phyloP scores from a whole-genome alignment of 2,329 filamentous ascomycete genomes.

The Fusarium heterosporum region DNA sequence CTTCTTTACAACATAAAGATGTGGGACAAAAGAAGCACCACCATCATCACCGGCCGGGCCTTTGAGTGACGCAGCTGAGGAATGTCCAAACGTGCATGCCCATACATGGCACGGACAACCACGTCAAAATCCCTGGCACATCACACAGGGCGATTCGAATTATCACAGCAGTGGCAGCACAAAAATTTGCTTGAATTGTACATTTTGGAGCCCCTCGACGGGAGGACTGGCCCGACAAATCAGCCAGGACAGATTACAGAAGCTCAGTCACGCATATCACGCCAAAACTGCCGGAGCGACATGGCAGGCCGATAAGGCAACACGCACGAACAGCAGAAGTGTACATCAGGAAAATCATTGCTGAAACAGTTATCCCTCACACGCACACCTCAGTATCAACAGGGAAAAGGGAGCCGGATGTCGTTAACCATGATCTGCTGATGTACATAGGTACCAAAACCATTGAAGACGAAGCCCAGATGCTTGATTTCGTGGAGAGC shows the following conservation, averaged over 20 bases:
- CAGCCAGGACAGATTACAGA: conserved; percentile 15
- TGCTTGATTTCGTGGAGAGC: conserved; percentile 32
- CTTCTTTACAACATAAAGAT: conserved; percentile 11
- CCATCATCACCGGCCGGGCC: neutral
- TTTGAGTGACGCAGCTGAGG: neutral
- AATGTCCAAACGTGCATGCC: neutral
- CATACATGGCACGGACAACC: conserved; percentile 6
- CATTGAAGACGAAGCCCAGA: conserved; percentile 25
- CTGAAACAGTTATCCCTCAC: conserved; percentile 1
- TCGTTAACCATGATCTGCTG: conserved; percentile 16
- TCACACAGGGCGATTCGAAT: conserved; percentile 12
- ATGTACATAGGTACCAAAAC: conserved; percentile 21
- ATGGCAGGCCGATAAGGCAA: conserved; percentile 36
- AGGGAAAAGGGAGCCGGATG: conserved; percentile 20
- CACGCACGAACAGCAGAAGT: conserved; percentile 31
- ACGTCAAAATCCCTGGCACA: conserved; percentile 13
- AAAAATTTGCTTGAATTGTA: conserved; percentile 13
- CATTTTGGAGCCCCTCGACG: conserved; percentile 11
- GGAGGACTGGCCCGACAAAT: neutral
- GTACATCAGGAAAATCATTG: conserved; percentile 21
- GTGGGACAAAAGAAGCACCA: neutral
- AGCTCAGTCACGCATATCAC: conserved; percentile 35
- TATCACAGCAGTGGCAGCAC: conserved; percentile 15
- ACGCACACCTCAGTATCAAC: conserved; percentile 5
- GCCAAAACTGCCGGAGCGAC: conserved; percentile 33